Evolutionary conservation across 139 green algal species (phyloP).

Genomic region (Chara braunii): DNA sequence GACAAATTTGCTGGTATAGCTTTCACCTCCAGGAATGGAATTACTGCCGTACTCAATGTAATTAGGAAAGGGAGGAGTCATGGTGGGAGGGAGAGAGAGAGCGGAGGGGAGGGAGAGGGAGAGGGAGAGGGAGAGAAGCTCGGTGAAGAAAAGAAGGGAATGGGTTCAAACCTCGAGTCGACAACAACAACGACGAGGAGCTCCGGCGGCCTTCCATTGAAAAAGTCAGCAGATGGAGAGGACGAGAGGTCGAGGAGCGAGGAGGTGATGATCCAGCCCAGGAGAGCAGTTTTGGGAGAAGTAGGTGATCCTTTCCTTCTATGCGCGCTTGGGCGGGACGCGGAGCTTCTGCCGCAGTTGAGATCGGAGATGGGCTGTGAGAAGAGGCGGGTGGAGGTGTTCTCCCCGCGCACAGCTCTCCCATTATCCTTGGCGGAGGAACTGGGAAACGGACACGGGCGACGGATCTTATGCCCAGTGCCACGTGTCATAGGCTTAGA

Average conservation of each 20-base stretch:
- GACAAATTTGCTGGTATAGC: constrained; percentile 1
- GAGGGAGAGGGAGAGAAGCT: too few species aligned
- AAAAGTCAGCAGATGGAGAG: too few species aligned
- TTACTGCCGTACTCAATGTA: not conserved
- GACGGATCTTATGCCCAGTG: constrained; percentile 10
- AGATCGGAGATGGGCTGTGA: not conserved
- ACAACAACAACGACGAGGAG: too few species aligned
- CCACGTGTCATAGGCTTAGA: constrained; percentile 13
- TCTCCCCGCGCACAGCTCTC: not conserved
- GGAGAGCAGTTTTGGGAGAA: not conserved
- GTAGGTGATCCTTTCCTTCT: not conserved
- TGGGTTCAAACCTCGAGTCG: too few species aligned
- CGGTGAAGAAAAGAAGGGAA: too few species aligned
- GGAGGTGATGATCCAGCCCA: not conserved
- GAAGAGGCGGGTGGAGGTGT: not conserved
- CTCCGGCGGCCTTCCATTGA: too few species aligned
- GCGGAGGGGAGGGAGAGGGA: too few species aligned
- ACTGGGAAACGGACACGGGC: constrained; percentile 8
- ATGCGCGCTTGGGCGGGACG: not conserved
- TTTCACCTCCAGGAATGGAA: constrained; percentile 4
- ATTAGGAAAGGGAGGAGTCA: too few species aligned
- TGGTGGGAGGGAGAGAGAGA: too few species aligned
- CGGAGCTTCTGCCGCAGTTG: not conserved
- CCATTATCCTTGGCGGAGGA: constrained; percentile 25
- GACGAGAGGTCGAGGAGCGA: too few species aligned